Evolutionary conservation across 2,329 filamentous ascomycete genomes (phyloP).

Genomic region (Epichloe gansuensis): DNA sequence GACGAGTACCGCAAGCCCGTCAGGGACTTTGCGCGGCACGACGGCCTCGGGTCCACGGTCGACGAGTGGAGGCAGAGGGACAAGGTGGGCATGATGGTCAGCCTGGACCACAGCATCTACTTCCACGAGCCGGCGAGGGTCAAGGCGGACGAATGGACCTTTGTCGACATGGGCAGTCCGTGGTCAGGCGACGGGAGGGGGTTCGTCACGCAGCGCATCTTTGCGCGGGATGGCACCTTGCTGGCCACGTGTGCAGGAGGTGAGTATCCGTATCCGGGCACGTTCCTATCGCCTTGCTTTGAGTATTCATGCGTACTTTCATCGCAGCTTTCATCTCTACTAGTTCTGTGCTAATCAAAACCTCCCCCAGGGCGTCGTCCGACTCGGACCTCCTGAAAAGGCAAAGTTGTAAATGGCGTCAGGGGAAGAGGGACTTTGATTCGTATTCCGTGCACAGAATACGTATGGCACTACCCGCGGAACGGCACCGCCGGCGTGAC

Average conservation of each 20-base stretch:
- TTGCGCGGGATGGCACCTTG: slow-evolving; percentile 54
- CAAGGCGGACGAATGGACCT: slow-evolving; percentile 62
- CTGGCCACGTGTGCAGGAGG: slow-evolving; percentile 77
- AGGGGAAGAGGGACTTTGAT: too few species aligned
- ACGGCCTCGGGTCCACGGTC: slow-evolving; percentile 25
- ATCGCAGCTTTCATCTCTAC: neutral
- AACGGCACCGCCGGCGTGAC: too few species aligned
- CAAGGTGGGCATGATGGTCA: slow-evolving; percentile 73
- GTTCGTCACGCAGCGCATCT: slow-evolving; percentile 64
- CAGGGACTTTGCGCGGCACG: slow-evolving; percentile 22
- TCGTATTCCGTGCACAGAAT: too few species aligned
- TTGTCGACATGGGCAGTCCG: slow-evolving; percentile 65
- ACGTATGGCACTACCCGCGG: too few species aligned
- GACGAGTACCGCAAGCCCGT: slow-evolving; percentile 24
- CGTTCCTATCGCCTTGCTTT: neutral
- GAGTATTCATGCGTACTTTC: neutral
- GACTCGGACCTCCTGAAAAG: neutral
- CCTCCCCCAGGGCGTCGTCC: slow-evolving; percentile 3
- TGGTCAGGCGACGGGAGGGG: slow-evolving; percentile 70
- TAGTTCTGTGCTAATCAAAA: neutral
- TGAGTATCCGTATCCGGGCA: slow-evolving; percentile 21
- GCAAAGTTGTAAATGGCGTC: slow-evolving; percentile 1
- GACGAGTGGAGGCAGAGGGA: slow-evolving; percentile 39
- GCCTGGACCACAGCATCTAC: slow-evolving; percentile 62
- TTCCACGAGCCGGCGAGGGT: slow-evolving; percentile 49